Evolutionary conservation across 805 yeast species (phyloP), one percentile per base, ranked within the genome.

Genomic region (Metschnikowia bowlesiae): DNA sequence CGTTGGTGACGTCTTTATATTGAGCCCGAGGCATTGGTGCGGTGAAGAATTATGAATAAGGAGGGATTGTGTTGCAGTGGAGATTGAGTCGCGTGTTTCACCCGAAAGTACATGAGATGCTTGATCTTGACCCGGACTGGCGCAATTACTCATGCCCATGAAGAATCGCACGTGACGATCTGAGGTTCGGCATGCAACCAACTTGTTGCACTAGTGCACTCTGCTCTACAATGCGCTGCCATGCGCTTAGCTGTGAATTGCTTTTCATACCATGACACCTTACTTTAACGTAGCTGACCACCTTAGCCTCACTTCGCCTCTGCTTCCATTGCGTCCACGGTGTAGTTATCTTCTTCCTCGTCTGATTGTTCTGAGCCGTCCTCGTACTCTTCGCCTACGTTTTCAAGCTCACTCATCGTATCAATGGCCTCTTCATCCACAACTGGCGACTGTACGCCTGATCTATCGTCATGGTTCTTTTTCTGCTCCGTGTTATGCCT

Each of bases 1-100:
- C 67, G 39, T 65, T 73, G 43, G 78, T 73, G 38, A 79, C 63
- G 43, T 71, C 71, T 53, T 67, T 70, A 53, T 67, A 77, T 13
- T 30, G 41, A 14, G 22, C 31, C 3, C 37, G 41, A 4, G 31
- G 28, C 48, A 45, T 31, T 30, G 10, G 11, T 16, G 11, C 28
- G 26, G 10, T 35, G n/a, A 28, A 5, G 8, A 39, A 4, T 14
- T 39, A 29, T n/a, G 7, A 16, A 29, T 9, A 10, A 11, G 8
- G n/a, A 11, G 8, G 14, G 34, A 18, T 14, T 13, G 40, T 44
- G 39, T 44, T 7, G 37, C 22, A 29, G 10, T 10, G 5, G 22
- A 22, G 22, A 22, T 22, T 22, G 5, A 22, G 22, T 22, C 22
- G 22, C 22, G 22, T 22, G 41, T 13, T 14, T 16, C 14, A n/a